These are phyloP conservation scores for Rhizopus microsporus DNA, from an alignment of 371 early-diverging fungal species.

Conservation along the genomic window DNA sequence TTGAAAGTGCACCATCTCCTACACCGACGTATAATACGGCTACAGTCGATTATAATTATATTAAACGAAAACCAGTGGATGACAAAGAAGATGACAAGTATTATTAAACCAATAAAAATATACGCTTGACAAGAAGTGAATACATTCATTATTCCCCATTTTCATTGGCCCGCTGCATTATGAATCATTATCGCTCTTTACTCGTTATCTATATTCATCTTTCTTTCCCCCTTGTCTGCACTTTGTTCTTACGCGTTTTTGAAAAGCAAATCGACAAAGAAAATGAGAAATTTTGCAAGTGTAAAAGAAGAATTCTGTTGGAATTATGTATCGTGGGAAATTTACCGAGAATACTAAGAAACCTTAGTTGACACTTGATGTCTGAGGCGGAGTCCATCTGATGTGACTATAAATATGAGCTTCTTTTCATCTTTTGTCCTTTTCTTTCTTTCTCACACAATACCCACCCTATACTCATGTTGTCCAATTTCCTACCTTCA, in stretches of 20 bases:
- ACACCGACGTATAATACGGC: slow-evolving; percentile 7
- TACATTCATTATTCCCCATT: no score
- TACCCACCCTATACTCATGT: slow-evolving; percentile 5
- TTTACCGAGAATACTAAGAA: neutral
- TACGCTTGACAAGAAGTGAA: no score
- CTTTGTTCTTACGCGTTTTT: neutral
- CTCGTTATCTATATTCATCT: no score
- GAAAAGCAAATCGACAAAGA: neutral
- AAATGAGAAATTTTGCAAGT: no score
- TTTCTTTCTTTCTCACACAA: slow-evolving; percentile 1
- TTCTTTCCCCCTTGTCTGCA: neutral
- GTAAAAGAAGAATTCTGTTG: no score
- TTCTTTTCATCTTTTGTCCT: neutral
- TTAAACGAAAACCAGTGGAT: slow-evolving; percentile 13
- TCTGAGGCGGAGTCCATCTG: no score
- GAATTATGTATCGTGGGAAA: neutral
- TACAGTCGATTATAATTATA: slow-evolving; percentile 1
- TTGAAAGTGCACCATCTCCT: slow-evolving; percentile 17
- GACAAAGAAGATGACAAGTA: slow-evolving; percentile 1
- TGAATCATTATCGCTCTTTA: neutral
- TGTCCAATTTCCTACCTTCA: slow-evolving; percentile 13
- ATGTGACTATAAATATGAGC: no score
- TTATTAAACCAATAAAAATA: no score
- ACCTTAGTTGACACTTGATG: no score
- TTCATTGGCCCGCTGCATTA: neutral